These are phyloP conservation scores for Alternaria metachromatica DNA, from an alignment of 2,329 filamentous ascomycete genomes.

Conservation along the genomic window DNA sequence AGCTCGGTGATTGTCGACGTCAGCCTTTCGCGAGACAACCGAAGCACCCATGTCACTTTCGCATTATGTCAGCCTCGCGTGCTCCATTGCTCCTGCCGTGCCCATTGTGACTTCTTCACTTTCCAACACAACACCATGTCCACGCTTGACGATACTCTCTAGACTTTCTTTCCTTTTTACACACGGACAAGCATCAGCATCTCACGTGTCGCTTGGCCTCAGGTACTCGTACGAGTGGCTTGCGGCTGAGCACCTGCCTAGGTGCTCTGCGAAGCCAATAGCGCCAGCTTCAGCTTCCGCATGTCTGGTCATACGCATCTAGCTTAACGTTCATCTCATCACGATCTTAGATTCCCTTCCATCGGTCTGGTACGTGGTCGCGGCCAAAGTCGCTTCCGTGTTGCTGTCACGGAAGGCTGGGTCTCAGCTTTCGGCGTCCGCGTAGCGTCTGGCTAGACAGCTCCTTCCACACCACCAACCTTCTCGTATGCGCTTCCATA, in stretches of 20 bases:
- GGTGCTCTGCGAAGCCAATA: background rate
- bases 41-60: conserved; percentile 1
- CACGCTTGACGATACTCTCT: background rate
- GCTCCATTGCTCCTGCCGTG: background rate
- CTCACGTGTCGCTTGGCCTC: background rate
- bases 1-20: conserved; percentile 16
- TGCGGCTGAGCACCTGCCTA: background rate
- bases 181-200: background rate
- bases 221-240: background rate
- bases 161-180: background rate
- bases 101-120: background rate
- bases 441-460: background rate
- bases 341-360: conserved; percentile 2
- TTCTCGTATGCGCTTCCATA: background rate
- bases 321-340: background rate
- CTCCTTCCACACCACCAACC: background rate
- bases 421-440: background rate
- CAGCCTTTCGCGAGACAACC: conserved; percentile 13
- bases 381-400: background rate
- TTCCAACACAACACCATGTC: background rate
- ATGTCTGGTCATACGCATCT: conserved; percentile 2
- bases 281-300: conserved; percentile 7
- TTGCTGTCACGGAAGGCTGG: conserved; percentile 2
- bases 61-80: conserved; percentile 9
- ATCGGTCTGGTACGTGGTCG: conserved; percentile 1